Evolutionary conservation across 1,284 basidiomycete genomes (phyloP), one percentile per base, ranked within the genome.

Genomic region (Farysia itapuensis): DNA sequence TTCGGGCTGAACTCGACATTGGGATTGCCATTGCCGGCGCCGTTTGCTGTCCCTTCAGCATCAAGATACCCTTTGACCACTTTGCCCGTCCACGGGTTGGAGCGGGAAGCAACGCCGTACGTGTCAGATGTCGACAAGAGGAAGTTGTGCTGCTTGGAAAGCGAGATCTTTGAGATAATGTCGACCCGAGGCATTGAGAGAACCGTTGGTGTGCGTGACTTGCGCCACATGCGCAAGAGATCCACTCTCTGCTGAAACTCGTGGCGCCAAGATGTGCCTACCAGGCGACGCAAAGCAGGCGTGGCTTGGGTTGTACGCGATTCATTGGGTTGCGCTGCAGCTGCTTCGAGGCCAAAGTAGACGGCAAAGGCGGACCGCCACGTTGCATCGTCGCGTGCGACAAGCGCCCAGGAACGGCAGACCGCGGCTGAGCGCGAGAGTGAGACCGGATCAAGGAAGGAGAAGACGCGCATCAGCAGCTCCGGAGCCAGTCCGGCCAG

Each of bases 291-390:
- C 63, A 61, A 77, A 1, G 58, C 64, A 8, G 74, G 63, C 74
- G 64, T 65, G 2, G 59, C 54, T n/a, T 69, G 43, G 77, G 77
- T 57, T 79, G 77, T 23, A 83, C 76, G 43, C n/a, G 48, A 58
- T 16, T 32, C 77, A 71, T 87, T 86, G 18, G 85, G 86, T 6
- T 80, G 77, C 37, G 88, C 81, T 19, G 44, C 42, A 4, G 48
- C 59, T n/a, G 59, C 53, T 35, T 63, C 59, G 32, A 83, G 83
- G 38, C 88, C 77, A 70, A 85, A 86, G 70, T 86, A 85, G 48
- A 80, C 82, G 42, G 84, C 79, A 72, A 88, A 89, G n/a, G 89
- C 88, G n/a, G 82, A 80, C 36, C 83, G 81, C 89, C 89, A 92
- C 23, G 86, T 89, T 63, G 84, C 85, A 52, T 92, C 89, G 67